Evolutionary conservation across 2,329 filamentous ascomycete species (phyloP).

Genomic region (Oidium heveae): DNA sequence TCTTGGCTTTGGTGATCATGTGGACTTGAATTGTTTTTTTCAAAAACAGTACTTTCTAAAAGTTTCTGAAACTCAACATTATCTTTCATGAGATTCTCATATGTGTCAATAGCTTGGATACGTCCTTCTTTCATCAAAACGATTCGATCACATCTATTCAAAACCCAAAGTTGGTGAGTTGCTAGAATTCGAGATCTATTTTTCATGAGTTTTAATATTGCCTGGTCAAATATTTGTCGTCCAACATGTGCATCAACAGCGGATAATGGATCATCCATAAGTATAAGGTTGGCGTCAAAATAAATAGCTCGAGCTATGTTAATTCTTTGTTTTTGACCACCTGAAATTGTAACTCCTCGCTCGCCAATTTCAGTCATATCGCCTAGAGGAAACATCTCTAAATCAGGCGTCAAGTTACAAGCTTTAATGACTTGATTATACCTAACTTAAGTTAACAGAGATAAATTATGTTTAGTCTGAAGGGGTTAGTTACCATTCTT

Average conservation of each 20-base stretch:
- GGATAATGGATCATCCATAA: constrained; percentile 45
- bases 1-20: constrained; percentile 27
- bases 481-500: constrained; percentile 32
- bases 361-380: constrained; percentile 88
- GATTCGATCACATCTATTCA: constrained; percentile 74
- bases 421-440: constrained; percentile 36
- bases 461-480: not conserved
- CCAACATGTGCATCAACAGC: constrained; percentile 48
- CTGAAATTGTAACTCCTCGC: constrained; percentile 81
- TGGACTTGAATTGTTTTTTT: constrained; percentile 12
- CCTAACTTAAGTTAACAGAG: constrained; percentile 13
- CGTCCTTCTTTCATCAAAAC: constrained; percentile 77
- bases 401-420: constrained; percentile 61
- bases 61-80: constrained; percentile 39
- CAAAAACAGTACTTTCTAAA: constrained; percentile 62
- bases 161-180: constrained; percentile 84
- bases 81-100: constrained; percentile 37
- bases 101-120: constrained; percentile 70
- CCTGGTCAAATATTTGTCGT: constrained; percentile 70
- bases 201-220: constrained; percentile 68
- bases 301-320: constrained; percentile 74
- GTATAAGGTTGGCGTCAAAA: constrained; percentile 39
- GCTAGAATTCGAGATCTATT: constrained; percentile 79
- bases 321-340: constrained; percentile 81
- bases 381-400: constrained; percentile 79